Evolutionary conservation across 176 grass and related monocot genomes (phyloP), one percentile per base, ranked within the genome.

Genomic region (Oryza coarctata): DNA sequence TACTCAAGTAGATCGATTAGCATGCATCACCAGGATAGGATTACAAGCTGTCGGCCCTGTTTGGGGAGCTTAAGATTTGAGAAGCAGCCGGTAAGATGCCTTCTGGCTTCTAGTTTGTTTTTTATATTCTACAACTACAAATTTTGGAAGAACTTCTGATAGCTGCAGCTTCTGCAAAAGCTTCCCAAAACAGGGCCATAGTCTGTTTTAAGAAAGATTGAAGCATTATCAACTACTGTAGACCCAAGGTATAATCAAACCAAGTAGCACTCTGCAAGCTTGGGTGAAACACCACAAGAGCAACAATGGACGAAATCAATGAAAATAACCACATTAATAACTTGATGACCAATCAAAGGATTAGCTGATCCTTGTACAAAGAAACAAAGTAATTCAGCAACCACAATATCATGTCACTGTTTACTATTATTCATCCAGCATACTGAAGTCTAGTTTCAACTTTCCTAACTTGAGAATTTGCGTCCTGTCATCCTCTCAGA

Each of bases 401-500:
- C 12, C 29, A 79, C 12, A 74, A 63, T 65, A 69, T 61, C 11
- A 61, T 47, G 4, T 31, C 14, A 3, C 25, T 31, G 29, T 86
- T 74, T 62, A 78, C 55, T 67, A 34, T 78, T 86, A 79, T 86
- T 78, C 61, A 12, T 83, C 83, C 69, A 86, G 12, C 62, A 65
- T 23, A 18, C 10, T 35, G 25, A 27, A 73, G 12, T 33, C 23
- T 62, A 74, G 38, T 50, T 83, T 28, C 36, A 83, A 78, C 23
- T 84, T 71, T 88, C 47, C 84, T 75, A 88, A 77, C 86, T 78
- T 68, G 93, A 93, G 52, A 95, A 93, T 60, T 92, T 95, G 65
- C 85, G 85, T 26, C 96, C 90, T 2, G 89, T 85, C 65, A 95
- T 90, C 87, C 93, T 92, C 89, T 95, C 90, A 0, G 96, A 95